phyloP scores from a whole-genome alignment of 192 early-diverging fungal species.

The Umbelopsis sp. region DNA sequence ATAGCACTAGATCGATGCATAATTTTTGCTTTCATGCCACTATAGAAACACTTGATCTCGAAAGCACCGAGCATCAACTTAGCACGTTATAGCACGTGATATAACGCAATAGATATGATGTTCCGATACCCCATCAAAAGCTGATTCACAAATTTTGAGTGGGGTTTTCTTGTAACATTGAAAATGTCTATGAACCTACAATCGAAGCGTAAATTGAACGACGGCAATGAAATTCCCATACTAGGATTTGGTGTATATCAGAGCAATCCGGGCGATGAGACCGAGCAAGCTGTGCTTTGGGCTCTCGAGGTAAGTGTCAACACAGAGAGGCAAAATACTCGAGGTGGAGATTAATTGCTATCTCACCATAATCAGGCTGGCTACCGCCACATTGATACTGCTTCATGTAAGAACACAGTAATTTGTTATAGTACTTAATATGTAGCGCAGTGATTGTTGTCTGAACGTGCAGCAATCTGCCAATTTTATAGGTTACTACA shows the following conservation, averaged over 20 bases:
- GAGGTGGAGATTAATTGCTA: neutral
- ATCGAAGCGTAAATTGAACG: slow-evolving; percentile 27
- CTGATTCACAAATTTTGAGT: neutral
- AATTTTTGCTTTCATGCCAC: no score
- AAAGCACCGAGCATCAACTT: no score
- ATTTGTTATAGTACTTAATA: neutral
- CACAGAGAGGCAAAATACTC: neutral
- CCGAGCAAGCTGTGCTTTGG: slow-evolving; percentile 45
- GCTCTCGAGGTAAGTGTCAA: slow-evolving; percentile 43
- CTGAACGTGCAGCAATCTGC: no score
- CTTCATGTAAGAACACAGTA: slow-evolving; percentile 21
- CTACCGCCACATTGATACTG: slow-evolving; percentile 61
- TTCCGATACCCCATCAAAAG: neutral
- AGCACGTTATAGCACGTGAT: slow-evolving; percentile 10
- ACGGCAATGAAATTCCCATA: slow-evolving; percentile 36
- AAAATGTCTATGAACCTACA: slow-evolving; percentile 23
- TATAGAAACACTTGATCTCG: no score
- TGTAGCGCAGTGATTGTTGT: neutral
- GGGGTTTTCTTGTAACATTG: neutral
- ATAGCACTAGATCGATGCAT: no score
- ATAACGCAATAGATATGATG: slow-evolving; percentile 5
- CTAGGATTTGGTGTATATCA: slow-evolving; percentile 52
- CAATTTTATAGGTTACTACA: slow-evolving; percentile 34
- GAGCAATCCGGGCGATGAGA: slow-evolving; percentile 36
- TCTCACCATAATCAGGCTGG: slow-evolving; percentile 39